These are phyloP conservation scores for Apiospora pterosperma DNA, from an alignment of 2,329 filamentous ascomycete species.

Conservation along the genomic window DNA sequence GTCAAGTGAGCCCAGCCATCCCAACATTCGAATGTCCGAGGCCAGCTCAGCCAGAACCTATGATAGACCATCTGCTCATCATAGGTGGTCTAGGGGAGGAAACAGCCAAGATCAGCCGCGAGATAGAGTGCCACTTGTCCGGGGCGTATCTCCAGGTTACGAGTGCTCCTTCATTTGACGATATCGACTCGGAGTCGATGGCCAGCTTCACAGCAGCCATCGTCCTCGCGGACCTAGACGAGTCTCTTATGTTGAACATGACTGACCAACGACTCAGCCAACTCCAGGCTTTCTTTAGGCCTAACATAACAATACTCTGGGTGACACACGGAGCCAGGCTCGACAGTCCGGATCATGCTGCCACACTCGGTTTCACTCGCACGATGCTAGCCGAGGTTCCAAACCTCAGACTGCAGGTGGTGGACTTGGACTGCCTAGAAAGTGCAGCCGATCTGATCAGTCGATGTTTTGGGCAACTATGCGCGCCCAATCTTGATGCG, in stretches of 20 bases:
- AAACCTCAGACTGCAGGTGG: constrained; percentile 20
- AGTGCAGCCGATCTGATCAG: constrained; percentile 12
- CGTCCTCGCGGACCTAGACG: constrained; percentile 33
- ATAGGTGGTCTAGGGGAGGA: not conserved
- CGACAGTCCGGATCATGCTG: constrained; percentile 22
- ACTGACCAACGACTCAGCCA: constrained; percentile 25
- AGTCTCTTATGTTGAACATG: constrained; percentile 31
- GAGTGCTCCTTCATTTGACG: not conserved
- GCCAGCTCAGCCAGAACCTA: not conserved
- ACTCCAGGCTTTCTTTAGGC: constrained; percentile 19
- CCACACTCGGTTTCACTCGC: constrained; percentile 27
- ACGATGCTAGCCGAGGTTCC: constrained; percentile 27
- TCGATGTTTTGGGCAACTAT: constrained; percentile 15
- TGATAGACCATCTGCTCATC: not conserved
- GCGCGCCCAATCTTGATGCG: not conserved
- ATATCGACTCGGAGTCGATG: not conserved
- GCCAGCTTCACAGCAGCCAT: constrained; percentile 27
- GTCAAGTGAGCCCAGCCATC: constrained; percentile 14
- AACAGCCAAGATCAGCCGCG: not conserved
- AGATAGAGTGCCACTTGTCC: not conserved
- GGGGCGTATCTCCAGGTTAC: not conserved
- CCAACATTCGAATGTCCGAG: not conserved
- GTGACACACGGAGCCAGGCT: constrained; percentile 16
- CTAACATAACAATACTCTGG: constrained; percentile 23
- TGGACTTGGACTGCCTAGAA: constrained; percentile 20